A percentile compares a stretch with the other conserved stretches of the same genome.
phyloP scores from a whole-genome alignment of 345 rosid genomes.

The Eucalyptus globulus region DNA sequence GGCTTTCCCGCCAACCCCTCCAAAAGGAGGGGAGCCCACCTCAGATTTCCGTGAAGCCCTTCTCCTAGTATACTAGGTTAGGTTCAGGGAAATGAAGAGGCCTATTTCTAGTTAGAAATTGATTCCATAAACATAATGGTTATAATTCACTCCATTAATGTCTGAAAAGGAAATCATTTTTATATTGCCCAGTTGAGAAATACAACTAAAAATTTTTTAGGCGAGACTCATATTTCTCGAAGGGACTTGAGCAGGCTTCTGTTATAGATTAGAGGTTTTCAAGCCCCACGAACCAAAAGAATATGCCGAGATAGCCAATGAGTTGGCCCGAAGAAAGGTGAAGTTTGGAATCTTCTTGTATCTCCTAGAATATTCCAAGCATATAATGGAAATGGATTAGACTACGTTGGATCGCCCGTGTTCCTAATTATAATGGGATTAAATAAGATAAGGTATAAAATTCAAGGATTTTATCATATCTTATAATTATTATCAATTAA shows the following conservation, averaged over 20 bases:
- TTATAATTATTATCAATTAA: no score
- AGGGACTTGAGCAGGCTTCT: neutral
- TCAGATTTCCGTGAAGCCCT: no score
- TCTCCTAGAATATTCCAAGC: no score
- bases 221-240: neutral
- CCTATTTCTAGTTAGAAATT: no score
- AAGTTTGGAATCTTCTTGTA: no score
- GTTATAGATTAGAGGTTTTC: neutral
- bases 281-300: neutral
- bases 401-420: no score
- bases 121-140: neutral
- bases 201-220: neutral
- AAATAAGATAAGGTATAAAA: fast-evolving
- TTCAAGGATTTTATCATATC: fast-evolving
- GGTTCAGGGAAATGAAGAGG: no score
- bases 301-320: neutral
- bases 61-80: no score
- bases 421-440: no score
- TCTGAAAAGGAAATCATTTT: neutral
- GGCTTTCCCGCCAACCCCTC: no score
- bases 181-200: neutral
- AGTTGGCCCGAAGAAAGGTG: neutral
- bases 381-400: no score
- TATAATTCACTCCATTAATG: neutral
- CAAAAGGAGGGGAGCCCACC: no score